phyloP scores from a whole-genome alignment of 345 rosid genomes.

The Eucalyptus tenuipes region DNA sequence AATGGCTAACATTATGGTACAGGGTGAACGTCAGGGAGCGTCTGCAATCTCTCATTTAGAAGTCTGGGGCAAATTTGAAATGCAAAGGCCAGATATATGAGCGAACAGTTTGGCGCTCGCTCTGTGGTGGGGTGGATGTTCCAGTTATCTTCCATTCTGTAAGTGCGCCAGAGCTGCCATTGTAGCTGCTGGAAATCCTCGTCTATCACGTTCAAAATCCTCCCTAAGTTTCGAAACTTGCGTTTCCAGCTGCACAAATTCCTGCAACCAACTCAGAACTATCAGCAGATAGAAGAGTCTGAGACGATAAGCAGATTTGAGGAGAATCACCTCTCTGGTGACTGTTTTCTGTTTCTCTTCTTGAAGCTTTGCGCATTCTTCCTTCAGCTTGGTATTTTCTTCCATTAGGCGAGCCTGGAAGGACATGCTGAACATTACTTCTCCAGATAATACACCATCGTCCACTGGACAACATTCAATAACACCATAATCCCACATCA shows the following conservation, averaged over 20 bases:
- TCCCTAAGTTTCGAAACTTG: not conserved
- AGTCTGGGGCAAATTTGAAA: not conserved
- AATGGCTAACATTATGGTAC: not conserved
- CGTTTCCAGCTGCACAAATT: not conserved
- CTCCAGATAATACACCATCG: not conserved
- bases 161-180: not conserved
- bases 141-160: not conserved
- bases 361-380: not conserved
- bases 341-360: not conserved
- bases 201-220: not conserved
- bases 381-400: not conserved
- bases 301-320: not conserved
- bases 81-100: not conserved
- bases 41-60: not conserved
- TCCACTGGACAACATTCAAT: not conserved
- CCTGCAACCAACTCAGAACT: not conserved
- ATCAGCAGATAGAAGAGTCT: not conserved
- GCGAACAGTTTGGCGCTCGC: not conserved
- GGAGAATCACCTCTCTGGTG: not conserved
- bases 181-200: not conserved
- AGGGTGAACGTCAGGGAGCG: not conserved
- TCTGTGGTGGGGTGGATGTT: not conserved
- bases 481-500: not conserved
- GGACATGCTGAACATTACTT: not conserved
- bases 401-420: not conserved